A percentile compares a stretch with the other conserved stretches of the same genome.
phyloP scores from a whole-genome alignment of 441 rosid genomes.

The Eruca vesicaria region DNA sequence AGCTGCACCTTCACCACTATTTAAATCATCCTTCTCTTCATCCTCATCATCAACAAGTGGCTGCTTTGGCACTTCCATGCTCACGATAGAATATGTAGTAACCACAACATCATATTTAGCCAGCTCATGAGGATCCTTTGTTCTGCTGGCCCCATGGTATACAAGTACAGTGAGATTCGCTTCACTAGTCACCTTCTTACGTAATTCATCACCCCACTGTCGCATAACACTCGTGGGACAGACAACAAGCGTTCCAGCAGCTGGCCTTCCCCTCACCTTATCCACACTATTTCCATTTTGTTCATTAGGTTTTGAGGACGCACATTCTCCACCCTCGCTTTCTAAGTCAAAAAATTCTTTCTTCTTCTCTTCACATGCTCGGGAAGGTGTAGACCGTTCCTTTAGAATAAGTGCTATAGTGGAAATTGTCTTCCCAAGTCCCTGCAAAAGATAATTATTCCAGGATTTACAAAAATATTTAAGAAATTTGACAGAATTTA shows the following conservation, averaged over 20 bases:
- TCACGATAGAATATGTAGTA: slow-evolving; percentile 88
- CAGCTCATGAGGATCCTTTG: slow-evolving; percentile 75
- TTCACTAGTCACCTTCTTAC: slow-evolving; percentile 67
- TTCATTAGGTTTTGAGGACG: slow-evolving; percentile 24
- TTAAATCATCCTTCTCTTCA: slow-evolving; percentile 51
- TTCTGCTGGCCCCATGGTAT: slow-evolving; percentile 83
- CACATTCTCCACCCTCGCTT: slow-evolving; percentile 53
- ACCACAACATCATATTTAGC: slow-evolving; percentile 87
- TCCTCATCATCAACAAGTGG: slow-evolving; percentile 61
- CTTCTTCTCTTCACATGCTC: slow-evolving; percentile 42
- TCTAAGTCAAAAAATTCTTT: slow-evolving; percentile 76
- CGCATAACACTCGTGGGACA: slow-evolving; percentile 99
- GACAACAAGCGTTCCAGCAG: slow-evolving; percentile 95
- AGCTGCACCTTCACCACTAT: slow-evolving; percentile 40
- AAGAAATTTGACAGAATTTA: neutral
- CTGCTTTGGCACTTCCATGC: slow-evolving; percentile 94
- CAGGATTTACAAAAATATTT: neutral
- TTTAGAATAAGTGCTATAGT: slow-evolving; percentile 93
- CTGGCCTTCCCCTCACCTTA: slow-evolving; percentile 70
- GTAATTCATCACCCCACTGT: slow-evolving; percentile 91
- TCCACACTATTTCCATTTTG: slow-evolving; percentile 33
- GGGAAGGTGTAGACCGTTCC: slow-evolving; percentile 63
- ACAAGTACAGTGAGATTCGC: slow-evolving; percentile 73
- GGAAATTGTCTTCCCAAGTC: slow-evolving; percentile 92
- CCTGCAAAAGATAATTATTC: slow-evolving; percentile 51